Evolutionary conservation across 805 yeast genomes (phyloP), one percentile per base, ranked within the genome.

Genomic region (Maudiozyma serrabonitensis): DNA sequence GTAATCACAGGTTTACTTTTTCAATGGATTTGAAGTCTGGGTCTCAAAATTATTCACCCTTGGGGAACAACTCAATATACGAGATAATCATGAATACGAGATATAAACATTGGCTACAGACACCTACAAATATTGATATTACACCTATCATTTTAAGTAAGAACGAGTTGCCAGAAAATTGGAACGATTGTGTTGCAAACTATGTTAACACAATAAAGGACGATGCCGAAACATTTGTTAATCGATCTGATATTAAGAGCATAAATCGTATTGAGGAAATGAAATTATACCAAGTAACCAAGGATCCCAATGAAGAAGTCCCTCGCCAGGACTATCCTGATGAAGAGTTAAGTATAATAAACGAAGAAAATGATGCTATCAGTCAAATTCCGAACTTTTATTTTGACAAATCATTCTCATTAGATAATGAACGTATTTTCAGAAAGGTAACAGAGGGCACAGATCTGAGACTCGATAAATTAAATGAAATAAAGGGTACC

Each of bases 391-490:
- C 99, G 0, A 65, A 70, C 2, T 78, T 87, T 1, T 93, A 78
- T 57, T 81, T 84, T 53, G 77, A 76, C 25, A 71, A 76, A 7
- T 76, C 80, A 40, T 93, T 93, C 67, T 74, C 87, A 54, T 72
- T 93, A 39, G 97, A 93, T 57, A 88, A 93, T 62, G 96, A 96
- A 6, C 74, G 96, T 50, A 75, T 82, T 1, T 91, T 91, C 64
- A 80, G 81, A 49, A 72, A 77, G 51, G 95, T 90, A 2, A 74
- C 85, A 13, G 88, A 81, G 42, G 77, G 76, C 40, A 69, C 79
- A 2, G 75, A 76, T 18, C 69, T 79, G 19, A 49, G 57, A 13
- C 55, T 64, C 6, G 64, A 66, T 9, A 67, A 61, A 35, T 58
- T 64, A 41, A 61, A 58, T 31, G 58, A 56, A 6, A 66, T 63